Conservation (phyloP, 768 basidiomycete species). For the Steccherinum ochraceum region DNA sequence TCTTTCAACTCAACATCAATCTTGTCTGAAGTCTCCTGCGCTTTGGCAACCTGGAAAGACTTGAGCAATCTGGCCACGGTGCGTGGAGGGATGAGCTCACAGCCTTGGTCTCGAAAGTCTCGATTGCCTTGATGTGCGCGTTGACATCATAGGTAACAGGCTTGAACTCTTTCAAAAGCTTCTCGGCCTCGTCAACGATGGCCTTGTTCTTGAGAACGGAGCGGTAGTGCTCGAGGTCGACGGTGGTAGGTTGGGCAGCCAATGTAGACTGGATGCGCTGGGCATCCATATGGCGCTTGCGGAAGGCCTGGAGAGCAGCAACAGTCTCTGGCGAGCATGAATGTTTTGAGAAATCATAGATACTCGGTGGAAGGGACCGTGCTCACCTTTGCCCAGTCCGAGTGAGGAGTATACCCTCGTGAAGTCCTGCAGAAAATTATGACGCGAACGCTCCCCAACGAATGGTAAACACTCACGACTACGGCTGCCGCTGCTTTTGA, state of each 20-base stretch:
- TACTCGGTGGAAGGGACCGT: not conserved
- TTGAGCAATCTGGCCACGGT: not conserved
- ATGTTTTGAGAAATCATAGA: constrained; percentile 1
- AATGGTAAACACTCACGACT: constrained; percentile 31
- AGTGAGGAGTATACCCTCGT: constrained; percentile 76
- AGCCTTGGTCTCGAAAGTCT: constrained; percentile 94
- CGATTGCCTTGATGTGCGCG: constrained; percentile 90
- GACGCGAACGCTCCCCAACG: constrained; percentile 6
- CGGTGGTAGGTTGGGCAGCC: constrained; percentile 65
- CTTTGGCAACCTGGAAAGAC: constrained; percentile 65
- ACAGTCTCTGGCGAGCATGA: constrained; percentile 64
- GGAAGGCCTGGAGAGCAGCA: constrained; percentile 87
- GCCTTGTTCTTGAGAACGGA: constrained; percentile 87
- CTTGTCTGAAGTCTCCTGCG: constrained; percentile 83
- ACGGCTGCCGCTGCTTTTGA: constrained; percentile 66
- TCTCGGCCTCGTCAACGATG: constrained; percentile 90
- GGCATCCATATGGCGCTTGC: constrained; percentile 90
- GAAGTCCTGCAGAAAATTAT: constrained; percentile 54
- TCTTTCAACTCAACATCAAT: constrained; percentile 88
- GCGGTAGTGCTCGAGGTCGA: constrained; percentile 92
- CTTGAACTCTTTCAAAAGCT: constrained; percentile 82
- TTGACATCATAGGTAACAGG: constrained; percentile 90
- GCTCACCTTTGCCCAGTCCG: constrained; percentile 81
- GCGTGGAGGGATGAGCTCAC: constrained; percentile 41
- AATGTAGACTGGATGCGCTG: constrained; percentile 64